Evolutionary conservation across 1,284 basidiomycete species (phyloP).

Genomic region (Trametes polyzona): DNA sequence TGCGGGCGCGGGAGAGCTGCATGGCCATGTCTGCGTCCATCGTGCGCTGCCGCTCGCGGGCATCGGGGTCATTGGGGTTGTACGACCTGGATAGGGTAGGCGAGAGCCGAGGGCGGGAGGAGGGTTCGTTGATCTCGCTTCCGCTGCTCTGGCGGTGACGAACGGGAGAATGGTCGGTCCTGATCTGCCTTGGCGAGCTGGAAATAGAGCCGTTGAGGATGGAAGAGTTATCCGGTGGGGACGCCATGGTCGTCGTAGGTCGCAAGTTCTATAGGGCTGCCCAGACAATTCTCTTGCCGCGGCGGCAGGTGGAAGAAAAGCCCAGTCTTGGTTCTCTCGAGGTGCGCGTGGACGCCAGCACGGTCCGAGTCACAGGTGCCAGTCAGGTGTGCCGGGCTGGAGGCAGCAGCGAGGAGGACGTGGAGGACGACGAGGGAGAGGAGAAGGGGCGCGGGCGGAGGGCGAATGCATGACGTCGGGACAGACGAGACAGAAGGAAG

Average conservation of each 20-base stretch:
- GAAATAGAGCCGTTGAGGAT: constrained; percentile 34
- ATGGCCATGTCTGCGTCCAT: constrained; percentile 88
- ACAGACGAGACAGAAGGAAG: constrained; percentile 5
- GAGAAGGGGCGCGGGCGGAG: constrained; percentile 14
- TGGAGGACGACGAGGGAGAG: constrained; percentile 7
- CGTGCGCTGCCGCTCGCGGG: constrained; percentile 77
- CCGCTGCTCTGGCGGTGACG: constrained; percentile 45
- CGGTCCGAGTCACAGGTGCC: no score
- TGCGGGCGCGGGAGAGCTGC: constrained; percentile 75
- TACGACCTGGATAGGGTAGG: constrained; percentile 65
- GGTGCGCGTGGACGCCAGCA: neutral
- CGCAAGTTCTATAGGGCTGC: neutral
- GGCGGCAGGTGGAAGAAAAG: neutral
- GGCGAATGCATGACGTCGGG: constrained; percentile 25
- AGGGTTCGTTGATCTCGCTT: constrained; percentile 46
- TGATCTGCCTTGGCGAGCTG: constrained; percentile 49
- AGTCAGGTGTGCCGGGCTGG: neutral
- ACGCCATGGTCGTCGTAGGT: constrained; percentile 29
- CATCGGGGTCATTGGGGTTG: constrained; percentile 71
- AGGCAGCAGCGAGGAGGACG: neutral
- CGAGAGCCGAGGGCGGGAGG: constrained; percentile 55
- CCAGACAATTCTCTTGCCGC: neutral
- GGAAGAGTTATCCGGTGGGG: constrained; percentile 34
- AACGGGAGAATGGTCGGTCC: constrained; percentile 39
- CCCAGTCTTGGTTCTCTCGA: neutral